phyloP scores from a whole-genome alignment of 1,284 basidiomycete species.

The Leccinum subspadiceum region DNA sequence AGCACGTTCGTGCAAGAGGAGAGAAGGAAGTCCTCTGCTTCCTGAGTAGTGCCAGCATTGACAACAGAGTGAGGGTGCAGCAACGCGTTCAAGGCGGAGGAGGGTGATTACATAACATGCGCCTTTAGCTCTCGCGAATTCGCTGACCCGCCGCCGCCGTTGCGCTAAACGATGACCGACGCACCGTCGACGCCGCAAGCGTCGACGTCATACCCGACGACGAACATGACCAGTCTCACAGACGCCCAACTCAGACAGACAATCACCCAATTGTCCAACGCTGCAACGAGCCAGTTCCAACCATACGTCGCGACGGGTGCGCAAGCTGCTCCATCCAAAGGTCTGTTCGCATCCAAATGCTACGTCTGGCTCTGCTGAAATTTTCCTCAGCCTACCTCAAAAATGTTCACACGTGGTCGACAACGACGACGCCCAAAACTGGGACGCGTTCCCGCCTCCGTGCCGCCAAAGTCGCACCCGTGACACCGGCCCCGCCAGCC shows the following conservation, averaged over 20 bases:
- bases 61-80: background rate
- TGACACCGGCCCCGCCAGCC: slow-evolving; percentile 31
- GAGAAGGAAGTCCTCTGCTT: background rate
- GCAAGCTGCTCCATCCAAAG: slow-evolving; percentile 42
- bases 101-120: slow-evolving; percentile 28
- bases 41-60: slow-evolving; percentile 18
- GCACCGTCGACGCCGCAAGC: slow-evolving; percentile 21
- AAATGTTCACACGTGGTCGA: slow-evolving; percentile 64
- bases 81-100: background rate
- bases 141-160: background rate
- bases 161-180: slow-evolving; percentile 27
- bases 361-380: slow-evolving; percentile 8
- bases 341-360: slow-evolving; percentile 24
- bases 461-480: slow-evolving; percentile 34
- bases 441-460: slow-evolving; percentile 33
- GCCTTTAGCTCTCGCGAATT: slow-evolving; percentile 11
- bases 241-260: slow-evolving; percentile 59
- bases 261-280: slow-evolving; percentile 46
- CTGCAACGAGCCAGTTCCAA: slow-evolving; percentile 40
- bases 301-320: slow-evolving; percentile 44
- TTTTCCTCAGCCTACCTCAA: slow-evolving; percentile 51
- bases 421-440: slow-evolving; percentile 25
- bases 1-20: slow-evolving; percentile 4
- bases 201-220: slow-evolving; percentile 33
- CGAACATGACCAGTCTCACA: slow-evolving; percentile 43